Conservation (phyloP, 768 basidiomycete genomes). For the Leccinum variicolor region DNA sequence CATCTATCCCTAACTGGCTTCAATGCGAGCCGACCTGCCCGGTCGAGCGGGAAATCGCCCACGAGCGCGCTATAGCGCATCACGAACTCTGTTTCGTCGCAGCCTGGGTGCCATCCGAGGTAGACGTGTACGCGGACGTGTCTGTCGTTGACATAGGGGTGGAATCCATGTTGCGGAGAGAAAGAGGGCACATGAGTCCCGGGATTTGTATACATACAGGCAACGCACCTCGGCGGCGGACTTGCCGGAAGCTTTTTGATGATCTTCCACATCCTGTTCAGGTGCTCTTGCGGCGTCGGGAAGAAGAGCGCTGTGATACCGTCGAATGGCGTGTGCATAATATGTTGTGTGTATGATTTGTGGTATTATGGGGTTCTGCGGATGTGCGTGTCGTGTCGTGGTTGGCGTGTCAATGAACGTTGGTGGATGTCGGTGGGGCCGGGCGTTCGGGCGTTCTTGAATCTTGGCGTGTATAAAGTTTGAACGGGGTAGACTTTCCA, state of each 20-base stretch:
- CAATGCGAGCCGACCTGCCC: conserved; percentile 18
- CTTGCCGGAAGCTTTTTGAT: conserved; percentile 16
- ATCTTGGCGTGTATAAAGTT: neutral
- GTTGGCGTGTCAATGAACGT: neutral
- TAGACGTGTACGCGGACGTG: conserved; percentile 34
- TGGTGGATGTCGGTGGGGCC: neutral
- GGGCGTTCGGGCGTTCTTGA: neutral
- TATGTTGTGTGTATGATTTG: neutral
- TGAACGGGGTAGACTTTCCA: neutral
- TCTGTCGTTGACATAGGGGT: conserved; percentile 2
- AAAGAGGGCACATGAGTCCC: neutral
- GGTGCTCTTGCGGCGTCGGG: conserved; percentile 17
- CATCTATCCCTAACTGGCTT: conserved; percentile 18
- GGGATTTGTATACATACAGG: neutral
- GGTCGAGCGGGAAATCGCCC: conserved; percentile 25
- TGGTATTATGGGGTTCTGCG: neutral
- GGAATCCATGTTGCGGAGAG: neutral
- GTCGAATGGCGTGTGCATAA: conserved; percentile 4
- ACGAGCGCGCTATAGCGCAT: conserved; percentile 27
- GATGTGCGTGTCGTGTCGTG: neutral
- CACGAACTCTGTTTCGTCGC: conserved; percentile 28
- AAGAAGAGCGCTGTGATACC: conserved; percentile 10
- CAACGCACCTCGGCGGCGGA: conserved; percentile 15
- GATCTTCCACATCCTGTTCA: conserved; percentile 24
- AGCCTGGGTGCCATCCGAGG: conserved; percentile 26